phyloP scores from a whole-genome alignment of 352 stramenopile species.

The Globisporangium mamillatum region DNA sequence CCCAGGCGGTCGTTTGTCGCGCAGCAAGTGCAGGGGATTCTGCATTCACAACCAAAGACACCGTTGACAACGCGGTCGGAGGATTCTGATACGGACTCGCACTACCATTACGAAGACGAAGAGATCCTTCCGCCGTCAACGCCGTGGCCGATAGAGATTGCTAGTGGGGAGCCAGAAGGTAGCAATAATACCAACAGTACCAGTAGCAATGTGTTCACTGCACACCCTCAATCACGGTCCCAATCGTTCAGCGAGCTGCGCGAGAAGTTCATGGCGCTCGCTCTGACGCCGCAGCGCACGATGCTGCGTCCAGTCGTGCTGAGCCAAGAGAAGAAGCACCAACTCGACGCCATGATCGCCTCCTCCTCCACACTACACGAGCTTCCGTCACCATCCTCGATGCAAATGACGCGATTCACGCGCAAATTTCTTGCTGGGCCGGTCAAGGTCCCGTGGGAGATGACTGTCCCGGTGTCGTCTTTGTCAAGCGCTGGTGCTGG shows the following conservation, averaged over 20 bases:
- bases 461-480: slow-evolving; percentile 44
- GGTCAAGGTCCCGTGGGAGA: slow-evolving; percentile 66
- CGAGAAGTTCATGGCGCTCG: slow-evolving; percentile 19
- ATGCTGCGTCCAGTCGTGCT: slow-evolving; percentile 16
- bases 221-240: background rate
- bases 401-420: slow-evolving; percentile 35
- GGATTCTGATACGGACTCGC: slow-evolving; percentile 44
- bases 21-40: slow-evolving; percentile 13
- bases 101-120: slow-evolving; percentile 65
- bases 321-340: slow-evolving; percentile 9
- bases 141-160: slow-evolving; percentile 31
- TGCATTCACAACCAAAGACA: slow-evolving; percentile 16
- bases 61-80: slow-evolving; percentile 40
- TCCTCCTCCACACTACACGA: slow-evolving; percentile 10
- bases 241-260: slow-evolving; percentile 27
- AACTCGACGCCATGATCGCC: slow-evolving; percentile 11
- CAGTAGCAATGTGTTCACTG: background rate
- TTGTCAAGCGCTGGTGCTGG: background rate
- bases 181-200: slow-evolving; percentile 1
- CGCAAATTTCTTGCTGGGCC: slow-evolving; percentile 41
- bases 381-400: slow-evolving; percentile 10
- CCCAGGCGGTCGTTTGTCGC: background rate
- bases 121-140: slow-evolving; percentile 49
- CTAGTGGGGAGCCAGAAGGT: background rate
- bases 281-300: slow-evolving; percentile 21